Evolutionary conservation across 805 yeast genomes (phyloP).

Genomic region (Pichia kluyveri): DNA sequence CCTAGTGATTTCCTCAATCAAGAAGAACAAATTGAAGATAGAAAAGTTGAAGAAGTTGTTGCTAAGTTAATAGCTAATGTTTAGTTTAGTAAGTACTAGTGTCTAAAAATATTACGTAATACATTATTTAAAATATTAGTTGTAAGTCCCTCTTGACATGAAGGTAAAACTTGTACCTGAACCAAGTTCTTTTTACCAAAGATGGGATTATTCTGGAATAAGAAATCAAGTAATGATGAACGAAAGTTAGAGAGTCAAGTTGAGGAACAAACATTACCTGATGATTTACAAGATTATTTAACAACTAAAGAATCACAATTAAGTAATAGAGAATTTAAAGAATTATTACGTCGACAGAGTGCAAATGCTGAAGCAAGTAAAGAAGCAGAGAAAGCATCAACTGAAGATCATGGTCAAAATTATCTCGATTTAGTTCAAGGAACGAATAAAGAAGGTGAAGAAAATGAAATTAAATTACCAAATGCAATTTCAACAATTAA

Average conservation of each 20-base stretch:
- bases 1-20: slow-evolving; percentile 8
- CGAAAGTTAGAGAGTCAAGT: too few species aligned
- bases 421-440: slow-evolving; percentile 3
- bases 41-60: not conserved
- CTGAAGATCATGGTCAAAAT: not conserved
- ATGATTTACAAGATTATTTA: slow-evolving; percentile 20
- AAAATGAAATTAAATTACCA: slow-evolving; percentile 4
- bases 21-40: slow-evolving; percentile 1
- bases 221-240: not conserved
- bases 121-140: too few species aligned
- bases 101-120: too few species aligned
- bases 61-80: not conserved
- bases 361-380: slow-evolving; percentile 5
- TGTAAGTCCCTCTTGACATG: too few species aligned
- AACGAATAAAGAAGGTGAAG: not conserved
- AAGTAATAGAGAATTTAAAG: slow-evolving; percentile 26
- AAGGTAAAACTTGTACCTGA: too few species aligned
- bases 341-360: slow-evolving; percentile 11
- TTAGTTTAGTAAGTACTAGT: too few species aligned
- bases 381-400: not conserved
- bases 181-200: not conserved
- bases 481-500: not conserved
- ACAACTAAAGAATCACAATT: slow-evolving; percentile 18
- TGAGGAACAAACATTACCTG: slow-evolving; percentile 15
- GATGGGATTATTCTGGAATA: slow-evolving; percentile 14